Base-by-base conservation (phyloP, 2,329 filamentous ascomycete species). In the Trichoderma afroharzianum region DNA sequence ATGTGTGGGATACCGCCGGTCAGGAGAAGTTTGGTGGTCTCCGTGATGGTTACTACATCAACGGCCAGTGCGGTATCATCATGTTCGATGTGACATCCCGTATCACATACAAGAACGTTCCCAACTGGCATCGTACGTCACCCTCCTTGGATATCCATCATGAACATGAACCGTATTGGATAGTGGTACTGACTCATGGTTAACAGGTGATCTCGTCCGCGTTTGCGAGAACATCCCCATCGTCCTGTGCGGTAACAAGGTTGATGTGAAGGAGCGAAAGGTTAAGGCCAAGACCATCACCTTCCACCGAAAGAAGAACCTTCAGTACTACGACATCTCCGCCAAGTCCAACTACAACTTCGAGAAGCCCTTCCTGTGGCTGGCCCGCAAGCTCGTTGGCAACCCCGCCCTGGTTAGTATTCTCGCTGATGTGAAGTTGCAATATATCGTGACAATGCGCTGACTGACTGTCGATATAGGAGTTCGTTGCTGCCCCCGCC, bases 291-390 rank as follows among this genome's bases (percentile, higher is more conserved):
- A 99, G 93, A 97, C 95, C 83, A 99, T 99, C 86, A 99, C 96
- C 77, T 99, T 99, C 93, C 96, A 99, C 90, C 94, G 96, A 87
- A 99, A 99, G 93, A 99, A 99, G 92, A 99, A 98, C 87, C 92
- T 99, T 68, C 96, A 99, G 87, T 99, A 98, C 91, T 99, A 99
- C 90, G 96, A 98, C 80, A 98, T 98, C 83, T 98, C 94, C 55
- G 96, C 96, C 85, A 99, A 98, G 89, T 98, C 95, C 82, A 98
- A 98, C 90, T 98, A 99, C 88, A 98, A 98, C 91, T 98, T 98
- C 85, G 95, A 98, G 92, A 99, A 98, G 91, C 95, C 95, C 75
- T 98, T 99, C 93, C 92, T 98, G 79, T 98, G 96, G 96, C 92
- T 99, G 79, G 95, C 95, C 78, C 92, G 96, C 84, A 99, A 99